These are phyloP conservation scores for Vanrija sp. DNA, from an alignment of 1,284 basidiomycete species.

Conservation along the genomic window DNA sequence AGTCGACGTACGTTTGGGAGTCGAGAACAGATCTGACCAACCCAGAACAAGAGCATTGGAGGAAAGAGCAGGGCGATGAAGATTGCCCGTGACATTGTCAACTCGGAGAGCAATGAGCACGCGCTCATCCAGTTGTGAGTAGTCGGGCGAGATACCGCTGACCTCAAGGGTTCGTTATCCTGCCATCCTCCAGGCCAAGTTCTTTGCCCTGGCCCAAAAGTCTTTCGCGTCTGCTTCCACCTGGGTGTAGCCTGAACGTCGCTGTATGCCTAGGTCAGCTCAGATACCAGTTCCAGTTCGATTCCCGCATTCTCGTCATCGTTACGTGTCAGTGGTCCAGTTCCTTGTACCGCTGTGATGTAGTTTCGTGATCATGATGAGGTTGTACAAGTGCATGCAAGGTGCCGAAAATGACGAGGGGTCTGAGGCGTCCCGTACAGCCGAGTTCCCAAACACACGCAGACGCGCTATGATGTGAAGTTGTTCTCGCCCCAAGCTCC, in stretches of 20 bases:
- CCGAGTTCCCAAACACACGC: no score
- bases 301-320: no score
- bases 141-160: not conserved
- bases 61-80: conserved; percentile 16
- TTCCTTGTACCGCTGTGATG: no score
- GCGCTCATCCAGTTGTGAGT: conserved; percentile 24
- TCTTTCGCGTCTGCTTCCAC: no score
- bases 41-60: not conserved
- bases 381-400: not conserved
- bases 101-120: conserved; percentile 17
- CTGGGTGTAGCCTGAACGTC: no score
- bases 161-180: conserved; percentile 19
- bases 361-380: not conserved
- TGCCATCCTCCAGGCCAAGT: conserved; percentile 21
- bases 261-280: no score
- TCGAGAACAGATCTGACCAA: not conserved
- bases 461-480: not conserved
- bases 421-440: no score
- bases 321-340: no score
- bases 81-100: conserved; percentile 17
- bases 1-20: no score
- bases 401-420: not conserved
- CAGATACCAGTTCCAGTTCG: no score
- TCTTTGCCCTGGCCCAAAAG: no score
- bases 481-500: conserved; percentile 5